A percentile compares a stretch with the other conserved stretches of the same genome.
Conservation (phyloP, 352 stramenopile species). For the Globisporangium cylindrosporum region DNA sequence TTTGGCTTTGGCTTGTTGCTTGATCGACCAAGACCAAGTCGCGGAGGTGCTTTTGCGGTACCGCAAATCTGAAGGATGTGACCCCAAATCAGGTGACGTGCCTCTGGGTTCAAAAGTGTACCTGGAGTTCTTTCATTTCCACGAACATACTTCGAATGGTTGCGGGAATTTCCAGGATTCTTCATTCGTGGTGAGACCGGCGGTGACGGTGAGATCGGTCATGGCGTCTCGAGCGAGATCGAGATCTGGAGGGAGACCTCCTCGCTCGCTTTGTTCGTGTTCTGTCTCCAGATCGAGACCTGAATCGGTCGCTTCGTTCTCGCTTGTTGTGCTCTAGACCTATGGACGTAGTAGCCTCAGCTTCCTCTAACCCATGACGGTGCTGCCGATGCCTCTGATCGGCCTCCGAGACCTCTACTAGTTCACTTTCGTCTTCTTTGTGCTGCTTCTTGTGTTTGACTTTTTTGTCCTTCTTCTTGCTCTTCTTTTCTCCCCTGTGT, state of each 20-base stretch:
- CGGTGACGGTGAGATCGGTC: background rate
- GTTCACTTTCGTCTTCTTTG: background rate
- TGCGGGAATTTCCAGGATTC: background rate
- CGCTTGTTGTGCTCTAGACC: background rate
- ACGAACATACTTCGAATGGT: background rate
- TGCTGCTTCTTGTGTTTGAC: background rate
- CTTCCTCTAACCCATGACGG: background rate
- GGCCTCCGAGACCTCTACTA: background rate
- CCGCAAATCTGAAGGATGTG: background rate
- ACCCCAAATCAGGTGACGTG: background rate
- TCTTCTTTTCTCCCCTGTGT: slow-evolving; percentile 15
- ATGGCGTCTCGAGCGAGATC: background rate
- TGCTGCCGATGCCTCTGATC: background rate
- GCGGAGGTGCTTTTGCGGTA: background rate
- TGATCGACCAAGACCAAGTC: background rate
- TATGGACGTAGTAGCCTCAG: background rate
- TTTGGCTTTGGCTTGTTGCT: background rate
- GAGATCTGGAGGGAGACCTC: slow-evolving; percentile 3
- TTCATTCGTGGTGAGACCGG: background rate
- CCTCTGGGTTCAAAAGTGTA: background rate
- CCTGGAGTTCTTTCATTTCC: background rate
- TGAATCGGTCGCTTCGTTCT: slow-evolving; percentile 4
- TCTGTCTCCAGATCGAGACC: background rate
- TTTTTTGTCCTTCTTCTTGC: slow-evolving; percentile 15
- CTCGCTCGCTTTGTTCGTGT: background rate